Evolutionary conservation across 805 yeast species (phyloP).

Genomic region (Candida qinlingensis): DNA sequence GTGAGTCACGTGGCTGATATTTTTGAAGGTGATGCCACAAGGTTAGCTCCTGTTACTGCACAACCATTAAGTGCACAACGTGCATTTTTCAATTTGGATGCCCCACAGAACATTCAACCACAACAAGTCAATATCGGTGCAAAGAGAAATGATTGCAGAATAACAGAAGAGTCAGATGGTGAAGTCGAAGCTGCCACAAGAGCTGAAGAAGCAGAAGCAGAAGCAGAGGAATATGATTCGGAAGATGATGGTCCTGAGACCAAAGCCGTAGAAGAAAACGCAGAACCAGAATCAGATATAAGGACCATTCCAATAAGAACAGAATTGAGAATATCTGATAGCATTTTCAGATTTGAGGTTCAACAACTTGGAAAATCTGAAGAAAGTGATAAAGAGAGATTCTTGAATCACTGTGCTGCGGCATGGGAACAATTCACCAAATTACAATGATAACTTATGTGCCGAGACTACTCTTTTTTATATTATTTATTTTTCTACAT

Average conservation of each 20-base stretch:
- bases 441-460: not conserved
- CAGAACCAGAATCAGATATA: conserved; percentile 19
- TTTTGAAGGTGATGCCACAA: conserved; percentile 39
- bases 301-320: conserved; percentile 10
- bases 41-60: conserved; percentile 43
- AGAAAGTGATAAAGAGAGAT: conserved; percentile 23
- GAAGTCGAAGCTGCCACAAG: not conserved
- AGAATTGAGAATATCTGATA: conserved; percentile 17
- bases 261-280: conserved; percentile 33
- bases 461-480: not conserved
- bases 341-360: conserved; percentile 21
- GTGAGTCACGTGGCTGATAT: conserved; percentile 41
- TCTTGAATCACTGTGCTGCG: conserved; percentile 29
- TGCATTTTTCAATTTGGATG: conserved; percentile 30
- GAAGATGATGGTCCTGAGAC: conserved; percentile 25
- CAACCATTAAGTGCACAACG: conserved; percentile 49
- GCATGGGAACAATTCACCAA: conserved; percentile 30
- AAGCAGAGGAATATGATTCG: conserved; percentile 16
- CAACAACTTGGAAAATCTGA: conserved; percentile 11
- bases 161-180: not conserved
- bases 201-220: conserved; percentile 13
- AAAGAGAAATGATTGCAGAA: conserved; percentile 1
- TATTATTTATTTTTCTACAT: not conserved
- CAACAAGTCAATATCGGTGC: not conserved
- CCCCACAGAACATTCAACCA: conserved; percentile 11